Evolutionary conservation across 352 stramenopile genomes (phyloP), one percentile per base, ranked within the genome.

Genomic region (Peronosclerospora sorghi): DNA sequence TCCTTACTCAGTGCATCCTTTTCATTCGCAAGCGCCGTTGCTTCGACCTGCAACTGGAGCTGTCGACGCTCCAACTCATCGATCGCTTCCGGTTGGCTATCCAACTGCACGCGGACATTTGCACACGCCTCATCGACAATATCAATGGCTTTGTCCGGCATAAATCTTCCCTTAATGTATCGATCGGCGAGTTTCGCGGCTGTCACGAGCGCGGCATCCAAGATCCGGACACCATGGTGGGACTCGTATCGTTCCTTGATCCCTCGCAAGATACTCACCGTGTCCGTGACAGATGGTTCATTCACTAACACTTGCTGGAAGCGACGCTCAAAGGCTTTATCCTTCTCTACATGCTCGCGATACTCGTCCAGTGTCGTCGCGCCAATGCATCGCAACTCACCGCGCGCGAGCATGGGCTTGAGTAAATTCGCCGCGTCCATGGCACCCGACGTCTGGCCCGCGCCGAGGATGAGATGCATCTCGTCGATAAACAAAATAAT

Each of bases 401-500:
- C 95, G 30, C 95, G 77, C 26, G 96, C 96, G 1, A 99, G 64
- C 79, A 97, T 95, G 0, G 95, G 96, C 60, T 99, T 99, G 18
- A 99, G 65, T 38, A 99, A 48, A 54, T 99, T 99, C 6, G 94
- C 88, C 20, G 96, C 96, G 47, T 98, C 94, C 95, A 99, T 98
- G 0, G 95, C 76, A 27, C 90, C 89, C 6, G 73, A 81, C 0
- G 68, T 88, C 32, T 84, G 79, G 5, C 96, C 96, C 13, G 96
- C 95, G 12, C 96, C 96, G 7, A 99, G 59, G 17, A 99, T 84
- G 28, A 97, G 40, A 67, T 98, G 94, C 59, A 98, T 91, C 53
- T 99, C 96, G 35, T 99, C 96, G 41, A 99, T 96, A 55, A 99
- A 99, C 29, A 99, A 56, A 35, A 99, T 96, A 52, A 98, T 96